Evolutionary conservation across 2,329 filamentous ascomycete genomes (phyloP).

Genomic region (Cryphonectria radicalis): DNA sequence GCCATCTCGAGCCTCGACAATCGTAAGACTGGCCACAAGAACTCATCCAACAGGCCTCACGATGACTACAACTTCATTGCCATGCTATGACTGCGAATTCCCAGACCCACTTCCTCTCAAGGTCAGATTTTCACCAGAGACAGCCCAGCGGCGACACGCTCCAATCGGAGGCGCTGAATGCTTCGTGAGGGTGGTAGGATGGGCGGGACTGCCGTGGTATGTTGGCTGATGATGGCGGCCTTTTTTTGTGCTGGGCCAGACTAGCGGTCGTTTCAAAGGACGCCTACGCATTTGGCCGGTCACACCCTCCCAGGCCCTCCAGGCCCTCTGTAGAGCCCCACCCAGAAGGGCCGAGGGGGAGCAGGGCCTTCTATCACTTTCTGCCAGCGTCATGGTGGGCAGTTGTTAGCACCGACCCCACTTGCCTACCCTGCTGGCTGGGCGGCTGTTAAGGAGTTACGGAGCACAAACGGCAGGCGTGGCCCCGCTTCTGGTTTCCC

Average conservation of each 20-base stretch:
- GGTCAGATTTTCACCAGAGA: neutral
- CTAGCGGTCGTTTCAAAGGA: constrained; percentile 13
- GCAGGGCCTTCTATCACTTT: constrained; percentile 13
- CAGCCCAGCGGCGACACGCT: neutral
- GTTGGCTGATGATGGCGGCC: neutral
- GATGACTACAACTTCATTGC: neutral
- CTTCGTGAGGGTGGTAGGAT: constrained; percentile 6
- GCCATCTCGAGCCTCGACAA: neutral
- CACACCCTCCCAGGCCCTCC: neutral
- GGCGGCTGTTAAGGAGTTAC: constrained; percentile 9
- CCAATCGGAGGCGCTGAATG: neutral
- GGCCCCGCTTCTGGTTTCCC: neutral
- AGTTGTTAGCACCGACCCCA: constrained; percentile 9
- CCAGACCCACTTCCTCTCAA: neutral
- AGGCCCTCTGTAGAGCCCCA: constrained; percentile 17
- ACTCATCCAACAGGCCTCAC: constrained; percentile 2
- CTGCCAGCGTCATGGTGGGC: neutral
- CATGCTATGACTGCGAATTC: neutral
- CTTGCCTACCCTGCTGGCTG: neutral
- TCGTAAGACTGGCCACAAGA: neutral
- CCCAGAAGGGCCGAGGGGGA: neutral
- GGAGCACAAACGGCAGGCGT: neutral
- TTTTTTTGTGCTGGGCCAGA: constrained; percentile 9
- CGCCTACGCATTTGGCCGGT: constrained; percentile 2
- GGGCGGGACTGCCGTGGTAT: neutral